Evolutionary conservation across 1,284 basidiomycete genomes (phyloP), one percentile per base, ranked within the genome.

Genomic region (Ceraceosorus guamensis): DNA sequence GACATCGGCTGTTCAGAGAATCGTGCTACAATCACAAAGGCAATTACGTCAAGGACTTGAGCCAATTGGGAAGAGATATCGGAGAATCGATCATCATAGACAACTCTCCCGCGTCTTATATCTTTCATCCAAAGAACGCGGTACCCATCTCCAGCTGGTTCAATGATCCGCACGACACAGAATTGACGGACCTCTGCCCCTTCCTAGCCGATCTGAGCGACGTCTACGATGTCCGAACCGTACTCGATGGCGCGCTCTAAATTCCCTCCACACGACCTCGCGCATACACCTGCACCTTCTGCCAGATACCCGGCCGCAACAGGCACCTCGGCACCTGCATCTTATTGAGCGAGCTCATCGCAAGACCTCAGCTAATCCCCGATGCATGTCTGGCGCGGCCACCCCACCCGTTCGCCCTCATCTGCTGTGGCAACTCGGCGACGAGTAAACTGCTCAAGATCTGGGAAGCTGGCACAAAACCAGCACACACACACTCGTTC

Each of bases 111-210:
- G 93, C 95, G 11, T 95, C 90, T 6, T 99, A 98, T 79, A 93
- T 98, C 68, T 99, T 99, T 83, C 93, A 99, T 75, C 91, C 92
- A 14, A 95, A 95, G 79, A 98, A 97, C 74, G 95, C 95, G 45
- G 93, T 97, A 5, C 93, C 93, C 7, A 91, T 99, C 55, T 96
- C 92, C 50, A 93, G 90, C 57, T 98, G 93, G 95, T 98, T 98
- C 81, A 97, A 96, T 78, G 78, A 79, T 60, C 78, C 78, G 4
- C 71, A 72, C 50, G 93, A 97, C 77, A 95, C 92, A 33, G 93
- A 97, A 78, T 80, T 97, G 63, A 93, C 90, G 35, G 93, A 97
- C 77, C 80, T 98, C 46, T 87, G 68, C 88, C 66, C 91, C 87
- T 98, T 98, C 83, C 82, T 98, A 63, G 80, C 87, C 16, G 93